Conservation (phyloP, 2,329 filamentous ascomycete species). For the Neofusicoccum cordaticola region DNA sequence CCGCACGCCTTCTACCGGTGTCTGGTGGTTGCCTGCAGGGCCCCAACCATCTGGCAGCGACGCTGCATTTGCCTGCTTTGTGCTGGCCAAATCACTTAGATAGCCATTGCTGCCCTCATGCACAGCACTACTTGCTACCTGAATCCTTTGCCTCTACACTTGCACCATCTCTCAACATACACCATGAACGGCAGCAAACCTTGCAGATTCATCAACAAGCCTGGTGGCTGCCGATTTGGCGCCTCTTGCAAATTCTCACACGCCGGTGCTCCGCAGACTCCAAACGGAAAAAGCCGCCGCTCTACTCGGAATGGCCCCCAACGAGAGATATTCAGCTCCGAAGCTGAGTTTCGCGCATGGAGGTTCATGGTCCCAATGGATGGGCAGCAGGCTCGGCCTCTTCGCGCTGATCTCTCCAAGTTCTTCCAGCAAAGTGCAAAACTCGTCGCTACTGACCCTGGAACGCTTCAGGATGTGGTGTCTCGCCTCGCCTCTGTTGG, state of each 20-base stretch:
- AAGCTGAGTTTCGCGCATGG: constrained; percentile 9
- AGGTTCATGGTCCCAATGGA: not conserved
- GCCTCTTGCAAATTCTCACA: not conserved
- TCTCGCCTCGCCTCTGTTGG: constrained; percentile 21
- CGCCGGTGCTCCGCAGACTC: not conserved
- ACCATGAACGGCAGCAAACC: not conserved
- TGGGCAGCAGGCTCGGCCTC: not conserved
- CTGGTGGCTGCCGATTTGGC: not conserved
- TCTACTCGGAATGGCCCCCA: not conserved
- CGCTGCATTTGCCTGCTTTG: too few species aligned
- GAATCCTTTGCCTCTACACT: not conserved
- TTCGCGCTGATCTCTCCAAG: not conserved
- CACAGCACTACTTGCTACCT: too few species aligned
- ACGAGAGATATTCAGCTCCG: not conserved
- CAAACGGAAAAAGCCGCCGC: not conserved
- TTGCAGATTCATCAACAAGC: not conserved
- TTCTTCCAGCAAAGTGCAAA: constrained; percentile 5
- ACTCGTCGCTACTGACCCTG: not conserved
- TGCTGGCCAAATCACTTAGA: too few species aligned
- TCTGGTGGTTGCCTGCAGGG: too few species aligned
- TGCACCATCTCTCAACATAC: not conserved
- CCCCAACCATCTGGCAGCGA: too few species aligned
- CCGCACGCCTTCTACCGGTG: too few species aligned
- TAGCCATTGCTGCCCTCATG: too few species aligned
- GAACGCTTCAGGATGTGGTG: constrained; percentile 21